Evolutionary conservation across 768 basidiomycete genomes (phyloP), one percentile per base, ranked within the genome.

Genomic region (Suillus sp.): DNA sequence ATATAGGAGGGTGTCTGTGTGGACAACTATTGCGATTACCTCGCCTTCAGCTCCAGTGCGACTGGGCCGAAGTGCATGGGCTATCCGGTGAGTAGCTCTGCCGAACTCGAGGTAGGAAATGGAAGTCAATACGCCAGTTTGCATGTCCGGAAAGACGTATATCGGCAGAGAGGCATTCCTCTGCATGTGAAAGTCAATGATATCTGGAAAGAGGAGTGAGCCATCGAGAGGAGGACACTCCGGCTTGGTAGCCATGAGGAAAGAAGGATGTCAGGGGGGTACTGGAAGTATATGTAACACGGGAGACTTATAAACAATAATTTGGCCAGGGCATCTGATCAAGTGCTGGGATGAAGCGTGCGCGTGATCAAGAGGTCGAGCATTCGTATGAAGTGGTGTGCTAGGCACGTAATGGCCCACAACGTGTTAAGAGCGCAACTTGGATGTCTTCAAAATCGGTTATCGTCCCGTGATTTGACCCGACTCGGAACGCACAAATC

Each of bases 21-120:
- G 59, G 35, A 65, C 62, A 38, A 35, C 34, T 40, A 64, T 40
- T 57, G 62, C 63, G 25, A 6, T 13, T 4, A 42, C 57, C 40
- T 61, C 63, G 18, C 61, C 61, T 25, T 62, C 61, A 4, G 22
- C 11, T n/a, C 61, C 56, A 18, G 6, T 22, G 6, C 61, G 61
- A 34, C 6, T 32, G 11, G 61, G 61, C 4, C 61, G 34, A 5
- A 62, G 11, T 14, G 42, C 38, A 16, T 64, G 63, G 7, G 67
- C 67, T 16, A 45, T 60, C 32, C 75, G 68, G 48, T 75, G 75
- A 59, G 67, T 56, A 5, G 74, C 73, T 25, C 68, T 67, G 54
- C 69, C 68, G 48, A 75, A 75, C 57, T 75, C 75, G 42, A 68
- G 65, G 34, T 68, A 65, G 5, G 69, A 66, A n/a, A 76, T 66